Evolutionary conservation across 768 basidiomycete species (phyloP).

Genomic region (Phallus indusiatus): DNA sequence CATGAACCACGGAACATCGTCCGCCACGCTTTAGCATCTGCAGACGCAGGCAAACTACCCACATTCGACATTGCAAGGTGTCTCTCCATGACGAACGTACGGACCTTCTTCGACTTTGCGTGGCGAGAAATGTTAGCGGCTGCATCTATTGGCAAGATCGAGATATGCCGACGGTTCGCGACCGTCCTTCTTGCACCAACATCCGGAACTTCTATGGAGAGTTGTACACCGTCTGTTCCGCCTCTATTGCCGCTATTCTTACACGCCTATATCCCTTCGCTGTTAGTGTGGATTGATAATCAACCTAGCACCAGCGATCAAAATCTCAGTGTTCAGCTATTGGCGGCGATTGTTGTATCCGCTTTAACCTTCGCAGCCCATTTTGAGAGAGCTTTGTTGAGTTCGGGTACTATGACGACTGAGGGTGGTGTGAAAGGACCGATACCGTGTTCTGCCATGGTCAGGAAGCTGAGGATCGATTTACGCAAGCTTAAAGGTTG

Average conservation of each 20-base stretch:
- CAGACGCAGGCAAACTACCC: slow-evolving; percentile 54
- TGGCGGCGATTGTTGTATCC: slow-evolving; percentile 57
- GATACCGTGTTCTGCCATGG: slow-evolving; percentile 53
- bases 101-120: slow-evolving; percentile 53
- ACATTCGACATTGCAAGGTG: slow-evolving; percentile 59
- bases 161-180: slow-evolving; percentile 53
- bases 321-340: slow-evolving; percentile 47
- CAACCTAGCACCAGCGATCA: slow-evolving; percentile 41
- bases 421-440: slow-evolving; percentile 23
- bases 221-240: slow-evolving; percentile 25
- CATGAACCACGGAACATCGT: slow-evolving; percentile 50
- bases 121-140: slow-evolving; percentile 56
- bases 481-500: slow-evolving; percentile 44
- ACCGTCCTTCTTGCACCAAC: slow-evolving; percentile 54
- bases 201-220: slow-evolving; percentile 11
- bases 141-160: slow-evolving; percentile 49
- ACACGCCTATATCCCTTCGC: slow-evolving; percentile 52
- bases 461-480: slow-evolving; percentile 55
- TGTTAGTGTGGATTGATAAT: slow-evolving; percentile 49
- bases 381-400: slow-evolving; percentile 56
- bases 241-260: slow-evolving; percentile 70
- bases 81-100: slow-evolving; percentile 46
- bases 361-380: slow-evolving; percentile 59
- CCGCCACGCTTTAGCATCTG: slow-evolving; percentile 44
- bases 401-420: slow-evolving; percentile 22